A percentile compares a stretch with the other conserved stretches of the same genome.
These are phyloP conservation scores for Diatrype stigma DNA, from an alignment of 2,329 filamentous ascomycete genomes.

Conservation along the genomic window DNA sequence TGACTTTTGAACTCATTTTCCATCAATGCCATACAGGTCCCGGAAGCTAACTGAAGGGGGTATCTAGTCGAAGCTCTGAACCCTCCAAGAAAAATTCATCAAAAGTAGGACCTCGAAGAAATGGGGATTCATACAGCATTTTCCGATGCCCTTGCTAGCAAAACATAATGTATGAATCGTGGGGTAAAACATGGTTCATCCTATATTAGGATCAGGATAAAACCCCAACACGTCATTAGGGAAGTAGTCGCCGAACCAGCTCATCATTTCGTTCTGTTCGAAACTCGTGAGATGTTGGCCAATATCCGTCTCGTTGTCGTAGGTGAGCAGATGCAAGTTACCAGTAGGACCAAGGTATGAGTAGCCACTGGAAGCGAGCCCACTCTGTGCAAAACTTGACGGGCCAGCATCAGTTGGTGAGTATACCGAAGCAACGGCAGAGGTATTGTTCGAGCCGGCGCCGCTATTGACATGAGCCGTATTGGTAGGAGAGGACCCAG, in stretches of 20 bases:
- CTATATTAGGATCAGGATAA: conserved; percentile 21
- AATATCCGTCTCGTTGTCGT: conserved; percentile 32
- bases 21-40: not conserved
- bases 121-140: not conserved
- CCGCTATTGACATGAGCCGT: conserved; percentile 32
- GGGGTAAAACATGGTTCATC: conserved; percentile 3
- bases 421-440: conserved; percentile 7
- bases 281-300: conserved; percentile 29
- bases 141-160: not conserved
- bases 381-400: conserved; percentile 26
- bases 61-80: not conserved
- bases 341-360: conserved; percentile 23
- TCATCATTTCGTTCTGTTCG: conserved; percentile 29
- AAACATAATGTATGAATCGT: not conserved
- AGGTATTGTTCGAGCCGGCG: conserved; percentile 2
- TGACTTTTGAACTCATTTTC: not conserved
- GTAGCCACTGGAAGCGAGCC: conserved; percentile 26
- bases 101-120: not conserved
- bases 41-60: not conserved
- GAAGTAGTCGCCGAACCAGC: conserved; percentile 31
- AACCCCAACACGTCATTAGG: conserved; percentile 27
- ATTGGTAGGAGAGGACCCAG: conserved; percentile 37
- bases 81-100: not conserved
- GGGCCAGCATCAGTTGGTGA: conserved; percentile 16
- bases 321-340: conserved; percentile 26